These are phyloP conservation scores for Aspergillus sergii DNA, from an alignment of 2,329 filamentous ascomycete species.

Conservation along the genomic window DNA sequence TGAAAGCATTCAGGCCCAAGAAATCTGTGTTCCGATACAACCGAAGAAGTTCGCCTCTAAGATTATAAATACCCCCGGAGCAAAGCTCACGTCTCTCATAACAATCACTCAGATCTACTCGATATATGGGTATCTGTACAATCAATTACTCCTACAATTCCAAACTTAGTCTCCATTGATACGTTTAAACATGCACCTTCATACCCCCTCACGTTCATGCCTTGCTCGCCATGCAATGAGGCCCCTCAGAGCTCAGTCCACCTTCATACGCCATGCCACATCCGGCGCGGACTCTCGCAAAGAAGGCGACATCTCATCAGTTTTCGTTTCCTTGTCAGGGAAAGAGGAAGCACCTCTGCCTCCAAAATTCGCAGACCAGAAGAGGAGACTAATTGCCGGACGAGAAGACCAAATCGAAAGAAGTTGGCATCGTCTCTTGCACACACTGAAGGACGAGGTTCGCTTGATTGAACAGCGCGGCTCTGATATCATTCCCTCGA, in stretches of 20 bases:
- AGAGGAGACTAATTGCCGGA: background rate
- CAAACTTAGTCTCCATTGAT: background rate
- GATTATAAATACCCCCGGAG: background rate
- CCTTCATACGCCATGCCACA: background rate
- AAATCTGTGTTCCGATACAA: background rate
- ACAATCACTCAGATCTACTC: background rate
- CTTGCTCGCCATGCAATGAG: background rate
- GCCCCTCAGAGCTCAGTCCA: no score
- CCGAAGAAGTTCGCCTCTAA: background rate
- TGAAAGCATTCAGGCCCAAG: background rate
- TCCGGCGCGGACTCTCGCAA: background rate
- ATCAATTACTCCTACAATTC: background rate
- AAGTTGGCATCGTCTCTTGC: background rate
- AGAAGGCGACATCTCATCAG: constrained; percentile 20
- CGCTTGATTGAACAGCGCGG: background rate
- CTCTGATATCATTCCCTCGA: background rate
- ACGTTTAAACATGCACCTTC: background rate
- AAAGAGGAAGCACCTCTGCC: constrained; percentile 8
- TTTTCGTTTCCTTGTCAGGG: constrained; percentile 17
- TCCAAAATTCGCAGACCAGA: constrained; percentile 7
- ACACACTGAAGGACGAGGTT: background rate
- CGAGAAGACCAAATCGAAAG: background rate
- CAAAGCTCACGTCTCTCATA: background rate
- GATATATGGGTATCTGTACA: background rate
- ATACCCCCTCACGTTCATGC: background rate